Evolutionary conservation across 306 rosid species (phyloP).

Genomic region (Fagus crenata): DNA sequence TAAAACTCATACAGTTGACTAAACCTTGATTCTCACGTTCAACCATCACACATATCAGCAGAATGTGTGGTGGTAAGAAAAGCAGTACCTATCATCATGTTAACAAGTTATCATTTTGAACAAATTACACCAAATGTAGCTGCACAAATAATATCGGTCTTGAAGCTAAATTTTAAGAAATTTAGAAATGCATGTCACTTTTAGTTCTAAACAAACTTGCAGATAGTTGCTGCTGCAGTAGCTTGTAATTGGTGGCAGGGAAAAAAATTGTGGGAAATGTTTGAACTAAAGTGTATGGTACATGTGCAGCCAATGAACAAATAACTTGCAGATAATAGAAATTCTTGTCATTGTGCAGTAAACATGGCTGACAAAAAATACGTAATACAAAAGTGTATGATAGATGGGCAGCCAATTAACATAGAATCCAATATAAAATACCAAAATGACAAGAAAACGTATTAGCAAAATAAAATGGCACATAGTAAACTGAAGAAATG

Average conservation of each 20-base stretch:
- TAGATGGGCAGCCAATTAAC: neutral
- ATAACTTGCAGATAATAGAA: neutral
- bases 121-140: neutral
- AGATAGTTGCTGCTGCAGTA: constrained; percentile 11
- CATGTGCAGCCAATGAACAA: no score
- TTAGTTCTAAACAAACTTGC: constrained; percentile 13
- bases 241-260: constrained; percentile 10
- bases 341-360: neutral
- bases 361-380: neutral
- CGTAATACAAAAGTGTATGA: neutral
- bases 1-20: no score
- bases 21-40: no score
- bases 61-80: neutral
- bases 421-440: neutral
- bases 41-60: neutral
- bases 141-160: neutral
- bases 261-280: constrained; percentile 6
- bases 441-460: neutral
- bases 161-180: neutral
- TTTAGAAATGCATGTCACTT: neutral
- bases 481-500: constrained; percentile 4
- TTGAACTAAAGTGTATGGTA: no score
- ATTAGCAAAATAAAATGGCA: neutral
- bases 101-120: neutral
- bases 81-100: neutral